These are phyloP conservation scores for Pichia thaimueangensis DNA, from an alignment of 805 yeast genomes.

Conservation along the genomic window DNA sequence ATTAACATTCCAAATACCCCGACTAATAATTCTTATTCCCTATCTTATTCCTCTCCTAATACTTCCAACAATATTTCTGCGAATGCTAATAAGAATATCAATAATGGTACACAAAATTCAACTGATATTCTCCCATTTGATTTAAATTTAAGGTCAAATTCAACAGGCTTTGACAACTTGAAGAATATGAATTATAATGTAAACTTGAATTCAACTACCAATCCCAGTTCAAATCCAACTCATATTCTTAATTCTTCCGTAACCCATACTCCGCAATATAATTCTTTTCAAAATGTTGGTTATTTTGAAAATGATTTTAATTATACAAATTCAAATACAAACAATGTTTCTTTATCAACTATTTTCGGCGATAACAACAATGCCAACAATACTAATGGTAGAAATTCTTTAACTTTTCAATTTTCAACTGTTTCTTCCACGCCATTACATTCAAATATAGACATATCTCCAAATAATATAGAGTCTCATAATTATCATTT, in stretches of 20 bases:
- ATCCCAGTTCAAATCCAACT: conserved; percentile 7
- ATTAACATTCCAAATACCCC: conserved; percentile 1
- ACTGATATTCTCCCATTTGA: not conserved
- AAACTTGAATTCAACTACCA: not conserved
- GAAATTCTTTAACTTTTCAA: conserved; percentile 1
- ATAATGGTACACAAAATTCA: too few species aligned
- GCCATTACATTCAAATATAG: not conserved
- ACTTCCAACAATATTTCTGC: not conserved
- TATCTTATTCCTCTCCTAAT: not conserved
- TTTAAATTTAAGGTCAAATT: not conserved
- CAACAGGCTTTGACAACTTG: not conserved
- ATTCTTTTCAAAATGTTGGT: conserved; percentile 1
- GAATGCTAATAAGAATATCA: not conserved
- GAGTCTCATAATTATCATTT: not conserved
- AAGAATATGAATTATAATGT: not conserved
- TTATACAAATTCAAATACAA: not conserved
- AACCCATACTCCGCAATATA: conserved; percentile 7
- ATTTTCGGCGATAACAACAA: not conserved
- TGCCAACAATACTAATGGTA: not conserved
- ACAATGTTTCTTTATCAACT: conserved; percentile 1
- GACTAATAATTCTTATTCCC: not conserved
- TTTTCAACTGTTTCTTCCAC: conserved; percentile 7
- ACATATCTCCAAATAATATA: not conserved
- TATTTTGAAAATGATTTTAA: conserved; percentile 2
- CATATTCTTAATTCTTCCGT: too few species aligned